Evolutionary conservation across 352 stramenopile species (phyloP).

Genomic region (Pythium plurisporium): DNA sequence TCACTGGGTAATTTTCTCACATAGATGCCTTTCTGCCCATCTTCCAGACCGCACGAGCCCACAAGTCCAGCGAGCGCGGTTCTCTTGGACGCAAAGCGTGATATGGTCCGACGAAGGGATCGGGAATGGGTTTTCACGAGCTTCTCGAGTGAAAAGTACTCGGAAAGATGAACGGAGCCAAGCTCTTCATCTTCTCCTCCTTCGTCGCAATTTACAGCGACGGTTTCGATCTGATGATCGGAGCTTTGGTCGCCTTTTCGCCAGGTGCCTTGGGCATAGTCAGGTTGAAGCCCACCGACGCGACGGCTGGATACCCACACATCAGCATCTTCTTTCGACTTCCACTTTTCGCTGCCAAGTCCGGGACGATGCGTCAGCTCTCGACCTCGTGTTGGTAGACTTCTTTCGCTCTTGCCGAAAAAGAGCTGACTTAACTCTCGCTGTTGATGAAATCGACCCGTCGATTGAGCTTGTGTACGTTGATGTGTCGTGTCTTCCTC

Average conservation of each 20-base stretch:
- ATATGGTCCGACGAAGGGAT: not conserved
- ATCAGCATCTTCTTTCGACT: not conserved
- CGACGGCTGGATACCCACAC: constrained; percentile 19
- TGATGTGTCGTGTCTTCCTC: not conserved
- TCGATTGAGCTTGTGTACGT: not conserved
- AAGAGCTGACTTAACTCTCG: constrained; percentile 2
- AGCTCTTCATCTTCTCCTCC: not conserved
- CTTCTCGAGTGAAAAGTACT: constrained; percentile 19
- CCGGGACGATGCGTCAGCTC: too few relatives aligned
- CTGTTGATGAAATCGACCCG: not conserved
- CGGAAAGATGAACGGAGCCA: constrained; percentile 10
- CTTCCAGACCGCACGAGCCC: not conserved
- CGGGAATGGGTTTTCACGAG: not conserved
- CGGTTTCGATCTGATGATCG: too few relatives aligned
- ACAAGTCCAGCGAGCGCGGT: not conserved
- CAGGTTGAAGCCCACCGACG: not conserved
- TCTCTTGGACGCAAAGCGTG: constrained; percentile 5
- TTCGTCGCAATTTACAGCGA: too few relatives aligned
- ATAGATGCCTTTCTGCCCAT: not conserved
- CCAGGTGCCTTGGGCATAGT: too few relatives aligned
- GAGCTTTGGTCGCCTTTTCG: not conserved
- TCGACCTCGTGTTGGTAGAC: too few relatives aligned
- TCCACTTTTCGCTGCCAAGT: too few relatives aligned
- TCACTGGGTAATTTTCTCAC: constrained; percentile 6
- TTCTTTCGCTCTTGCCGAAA: constrained; percentile 11